Conservation (phyloP, 345 rosid genomes). For the Populus ilicifolia region DNA sequence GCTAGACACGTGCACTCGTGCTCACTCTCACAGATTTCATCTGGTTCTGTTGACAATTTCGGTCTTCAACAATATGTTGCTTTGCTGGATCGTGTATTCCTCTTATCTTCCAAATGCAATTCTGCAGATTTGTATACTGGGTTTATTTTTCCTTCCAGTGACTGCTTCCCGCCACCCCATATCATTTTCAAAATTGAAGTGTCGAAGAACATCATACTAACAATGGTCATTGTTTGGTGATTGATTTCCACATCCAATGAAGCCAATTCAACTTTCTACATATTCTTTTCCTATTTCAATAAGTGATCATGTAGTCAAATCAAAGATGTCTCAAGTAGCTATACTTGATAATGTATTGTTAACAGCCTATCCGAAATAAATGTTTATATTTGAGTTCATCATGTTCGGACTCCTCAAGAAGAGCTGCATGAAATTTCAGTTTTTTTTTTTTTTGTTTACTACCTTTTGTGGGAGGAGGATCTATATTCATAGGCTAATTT, state of each 20-base stretch:
- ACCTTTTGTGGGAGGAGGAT: not conserved
- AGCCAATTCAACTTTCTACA: slow-evolving; percentile 1
- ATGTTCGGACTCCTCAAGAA: slow-evolving; percentile 1
- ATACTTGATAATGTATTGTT: not conserved
- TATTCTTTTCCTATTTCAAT: not conserved
- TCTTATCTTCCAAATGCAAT: not conserved
- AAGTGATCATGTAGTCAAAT: not conserved
- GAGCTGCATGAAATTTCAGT: not conserved
- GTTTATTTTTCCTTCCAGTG: not conserved
- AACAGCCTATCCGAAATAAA: not conserved
- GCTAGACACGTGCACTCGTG: not conserved
- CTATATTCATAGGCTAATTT: not conserved
- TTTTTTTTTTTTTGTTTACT: slow-evolving; percentile 6
- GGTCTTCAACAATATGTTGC: not conserved
- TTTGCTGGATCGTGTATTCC: not conserved
- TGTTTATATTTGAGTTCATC: slow-evolving; percentile 3
- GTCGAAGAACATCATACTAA: not conserved
- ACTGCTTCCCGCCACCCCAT: not conserved
- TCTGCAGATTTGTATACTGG: not conserved
- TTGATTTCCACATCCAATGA: not conserved
- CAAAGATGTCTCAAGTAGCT: not conserved
- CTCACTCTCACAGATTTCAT: not conserved
- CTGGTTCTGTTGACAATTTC: not conserved
- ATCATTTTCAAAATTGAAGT: not conserved
- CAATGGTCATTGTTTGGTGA: not conserved